phyloP scores from a whole-genome alignment of 2,329 filamentous ascomycete genomes.

The Talaromyces sp. region DNA sequence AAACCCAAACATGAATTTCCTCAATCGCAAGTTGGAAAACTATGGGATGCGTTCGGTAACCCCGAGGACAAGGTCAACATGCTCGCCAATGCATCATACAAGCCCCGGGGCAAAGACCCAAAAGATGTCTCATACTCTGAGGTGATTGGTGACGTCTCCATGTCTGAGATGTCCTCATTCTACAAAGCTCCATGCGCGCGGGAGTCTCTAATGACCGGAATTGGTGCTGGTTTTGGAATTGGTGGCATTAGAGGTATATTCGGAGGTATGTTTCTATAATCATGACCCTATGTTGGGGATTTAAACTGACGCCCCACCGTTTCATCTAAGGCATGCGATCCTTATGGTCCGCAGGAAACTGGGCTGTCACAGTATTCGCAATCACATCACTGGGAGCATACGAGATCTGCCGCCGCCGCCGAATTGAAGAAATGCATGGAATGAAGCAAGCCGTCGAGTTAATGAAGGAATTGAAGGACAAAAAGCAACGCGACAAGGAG shows the following conservation, averaged over 20 bases:
- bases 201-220: constrained; percentile 80
- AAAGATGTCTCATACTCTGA: constrained; percentile 46
- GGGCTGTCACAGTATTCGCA: constrained; percentile 79
- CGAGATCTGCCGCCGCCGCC: constrained; percentile 79
- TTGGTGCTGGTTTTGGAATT: constrained; percentile 74
- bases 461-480: constrained; percentile 71
- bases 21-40: constrained; percentile 50
- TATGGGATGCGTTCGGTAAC: constrained; percentile 52
- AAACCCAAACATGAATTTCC: constrained; percentile 47
- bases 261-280: constrained; percentile 61
- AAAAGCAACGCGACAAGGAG: constrained; percentile 59
- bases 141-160: constrained; percentile 47
- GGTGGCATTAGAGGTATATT: constrained; percentile 75
- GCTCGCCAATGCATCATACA: constrained; percentile 59
- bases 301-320: constrained; percentile 5
- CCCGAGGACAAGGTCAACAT: constrained; percentile 56
- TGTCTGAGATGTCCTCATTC: constrained; percentile 62
- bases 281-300: neutral
- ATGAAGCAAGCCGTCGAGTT: constrained; percentile 87
- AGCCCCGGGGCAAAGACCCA: constrained; percentile 62
- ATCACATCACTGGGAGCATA: constrained; percentile 71
- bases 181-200: constrained; percentile 82
- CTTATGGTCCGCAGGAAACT: constrained; percentile 73
- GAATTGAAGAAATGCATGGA: constrained; percentile 74
- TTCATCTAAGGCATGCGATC: constrained; percentile 50